Evolutionary conservation across 2,329 filamentous ascomycete species (phyloP).

Genomic region (Pezicula radicicola): DNA sequence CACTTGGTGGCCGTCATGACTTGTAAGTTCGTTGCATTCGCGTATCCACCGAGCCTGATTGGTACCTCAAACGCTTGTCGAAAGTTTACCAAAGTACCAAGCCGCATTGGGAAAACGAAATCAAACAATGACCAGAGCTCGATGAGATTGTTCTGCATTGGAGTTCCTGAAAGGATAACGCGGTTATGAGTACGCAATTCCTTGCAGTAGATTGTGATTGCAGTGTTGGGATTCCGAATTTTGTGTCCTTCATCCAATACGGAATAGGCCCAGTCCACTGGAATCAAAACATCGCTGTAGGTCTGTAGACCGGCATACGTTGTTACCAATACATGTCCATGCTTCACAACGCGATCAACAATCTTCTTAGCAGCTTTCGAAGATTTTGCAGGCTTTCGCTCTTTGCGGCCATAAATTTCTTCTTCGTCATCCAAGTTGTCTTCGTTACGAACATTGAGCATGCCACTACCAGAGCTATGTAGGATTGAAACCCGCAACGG

Average conservation of each 20-base stretch:
- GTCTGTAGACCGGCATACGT: slow-evolving; percentile 96
- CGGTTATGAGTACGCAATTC: slow-evolving; percentile 87
- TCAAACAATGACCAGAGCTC: slow-evolving; percentile 98
- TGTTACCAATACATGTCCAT: slow-evolving; percentile 91
- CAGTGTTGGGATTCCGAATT: slow-evolving; percentile 93
- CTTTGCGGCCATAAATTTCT: slow-evolving; percentile 39
- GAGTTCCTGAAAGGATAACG: slow-evolving; percentile 91
- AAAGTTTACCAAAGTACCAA: slow-evolving; percentile 90
- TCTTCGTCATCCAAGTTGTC: slow-evolving; percentile 54
- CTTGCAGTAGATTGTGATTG: slow-evolving; percentile 93
- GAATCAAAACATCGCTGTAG: slow-evolving; percentile 78
- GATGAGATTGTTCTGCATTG: slow-evolving; percentile 94
- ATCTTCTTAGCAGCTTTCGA: slow-evolving; percentile 74
- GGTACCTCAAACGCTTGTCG: slow-evolving; percentile 90
- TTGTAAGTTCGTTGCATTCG: slow-evolving; percentile 89
- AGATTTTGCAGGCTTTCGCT: slow-evolving; percentile 46
- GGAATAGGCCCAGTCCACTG: slow-evolving; percentile 87
- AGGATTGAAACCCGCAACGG: slow-evolving; percentile 92
- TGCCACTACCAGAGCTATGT: slow-evolving; percentile 93
- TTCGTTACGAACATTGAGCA: slow-evolving; percentile 77
- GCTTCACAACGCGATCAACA: slow-evolving; percentile 73
- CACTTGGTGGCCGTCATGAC: slow-evolving; percentile 94
- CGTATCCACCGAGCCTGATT: slow-evolving; percentile 89
- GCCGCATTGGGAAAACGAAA: slow-evolving; percentile 93
- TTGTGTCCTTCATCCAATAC: slow-evolving; percentile 97